Evolutionary conservation across 805 yeast genomes (phyloP).

Genomic region (Metschnikowia similis): DNA sequence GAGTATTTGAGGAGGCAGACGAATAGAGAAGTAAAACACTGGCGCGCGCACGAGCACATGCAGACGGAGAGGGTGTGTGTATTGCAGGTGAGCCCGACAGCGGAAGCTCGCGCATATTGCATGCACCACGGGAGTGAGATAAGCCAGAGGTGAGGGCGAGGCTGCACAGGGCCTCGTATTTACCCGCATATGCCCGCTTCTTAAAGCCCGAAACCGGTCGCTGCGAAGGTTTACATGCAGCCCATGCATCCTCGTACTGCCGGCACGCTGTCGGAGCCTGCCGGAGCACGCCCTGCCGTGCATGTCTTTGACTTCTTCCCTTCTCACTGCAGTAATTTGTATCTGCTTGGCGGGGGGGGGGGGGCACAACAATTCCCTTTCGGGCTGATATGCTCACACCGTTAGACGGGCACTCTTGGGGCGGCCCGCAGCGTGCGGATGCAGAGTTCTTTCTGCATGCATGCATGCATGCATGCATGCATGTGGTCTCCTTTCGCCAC

Average conservation of each 20-base stretch:
- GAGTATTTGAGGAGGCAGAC: neutral
- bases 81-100: neutral
- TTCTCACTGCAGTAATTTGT: neutral
- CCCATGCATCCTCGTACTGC: neutral
- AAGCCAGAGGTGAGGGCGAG: neutral
- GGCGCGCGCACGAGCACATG: slow-evolving; percentile 1
- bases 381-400: no score
- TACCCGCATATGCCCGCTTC: neutral
- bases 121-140: neutral
- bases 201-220: neutral
- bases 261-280: neutral
- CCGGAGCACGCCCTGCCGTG: neutral
- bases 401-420: no score
- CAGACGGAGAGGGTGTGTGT: neutral
- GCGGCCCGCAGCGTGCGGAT: no score
- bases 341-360: no score
- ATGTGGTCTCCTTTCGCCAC: no score
- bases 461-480: no score
- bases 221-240: neutral
- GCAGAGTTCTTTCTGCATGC: no score
- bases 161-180: neutral
- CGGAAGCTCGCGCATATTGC: neutral
- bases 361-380: no score
- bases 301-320: neutral
- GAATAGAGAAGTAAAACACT: neutral